phyloP scores from a whole-genome alignment of 345 rosid species.

The Eucalyptus virginea region DNA sequence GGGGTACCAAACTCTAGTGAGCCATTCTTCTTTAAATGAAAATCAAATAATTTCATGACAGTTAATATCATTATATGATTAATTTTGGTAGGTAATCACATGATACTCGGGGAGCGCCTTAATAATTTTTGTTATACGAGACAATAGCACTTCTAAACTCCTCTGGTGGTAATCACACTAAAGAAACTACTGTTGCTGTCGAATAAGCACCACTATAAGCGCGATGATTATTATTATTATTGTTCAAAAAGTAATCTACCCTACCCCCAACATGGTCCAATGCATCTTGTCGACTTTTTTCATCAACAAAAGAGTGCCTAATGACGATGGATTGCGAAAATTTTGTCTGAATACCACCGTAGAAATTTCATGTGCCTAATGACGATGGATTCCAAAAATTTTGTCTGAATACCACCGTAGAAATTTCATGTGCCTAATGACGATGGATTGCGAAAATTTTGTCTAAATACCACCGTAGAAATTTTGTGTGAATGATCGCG shows the following conservation, averaged over 20 bases:
- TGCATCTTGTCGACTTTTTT: background rate
- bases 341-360: background rate
- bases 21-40: background rate
- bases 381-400: background rate
- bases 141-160: background rate
- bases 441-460: background rate
- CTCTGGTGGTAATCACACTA: background rate
- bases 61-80: background rate
- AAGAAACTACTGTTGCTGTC: background rate
- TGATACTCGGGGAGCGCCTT: background rate
- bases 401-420: background rate
- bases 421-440: background rate
- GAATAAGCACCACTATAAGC: background rate
- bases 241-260: background rate
- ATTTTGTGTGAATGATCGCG: background rate
- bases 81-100: background rate
- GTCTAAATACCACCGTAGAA: background rate
- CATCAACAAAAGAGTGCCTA: background rate
- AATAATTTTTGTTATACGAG: background rate
- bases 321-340: background rate
- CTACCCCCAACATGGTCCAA: background rate
- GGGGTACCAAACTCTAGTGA: background rate
- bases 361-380: background rate
- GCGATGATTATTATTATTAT: no score
- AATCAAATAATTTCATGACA: background rate